Evolutionary conservation across 768 basidiomycete species (phyloP).

Genomic region (Rhodotorula sphaerocarpa): DNA sequence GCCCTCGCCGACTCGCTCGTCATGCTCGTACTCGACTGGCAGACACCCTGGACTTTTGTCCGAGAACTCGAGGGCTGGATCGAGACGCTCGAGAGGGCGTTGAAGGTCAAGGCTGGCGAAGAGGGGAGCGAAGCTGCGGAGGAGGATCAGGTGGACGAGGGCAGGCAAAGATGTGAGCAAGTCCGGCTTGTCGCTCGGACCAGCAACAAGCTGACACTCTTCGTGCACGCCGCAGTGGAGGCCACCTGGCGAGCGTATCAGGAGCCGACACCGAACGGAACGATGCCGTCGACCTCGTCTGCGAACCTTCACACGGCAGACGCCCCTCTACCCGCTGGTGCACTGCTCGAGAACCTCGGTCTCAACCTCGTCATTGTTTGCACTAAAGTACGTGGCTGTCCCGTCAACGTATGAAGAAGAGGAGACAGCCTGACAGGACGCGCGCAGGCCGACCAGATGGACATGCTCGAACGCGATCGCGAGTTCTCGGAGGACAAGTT

Average conservation of each 20-base stretch:
- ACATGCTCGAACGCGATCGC: conserved; percentile 35
- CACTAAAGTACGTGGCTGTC: conserved; percentile 54
- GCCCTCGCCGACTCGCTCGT: conserved; percentile 62
- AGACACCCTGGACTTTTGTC: conserved; percentile 81
- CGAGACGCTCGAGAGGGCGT: conserved; percentile 73
- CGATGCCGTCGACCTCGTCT: conserved; percentile 1
- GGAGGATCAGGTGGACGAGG: conserved; percentile 53
- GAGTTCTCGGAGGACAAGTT: conserved; percentile 71
- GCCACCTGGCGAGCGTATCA: conserved; percentile 20
- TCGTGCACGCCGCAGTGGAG: too few species aligned
- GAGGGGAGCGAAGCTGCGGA: conserved; percentile 9
- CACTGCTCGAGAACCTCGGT: conserved; percentile 77
- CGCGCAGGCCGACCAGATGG: conserved; percentile 38
- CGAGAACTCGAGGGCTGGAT: conserved; percentile 79
- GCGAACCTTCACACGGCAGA: conserved; percentile 7
- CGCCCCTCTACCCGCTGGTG: conserved; percentile 73
- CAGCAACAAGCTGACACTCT: too few species aligned
- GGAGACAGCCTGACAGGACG: too few species aligned
- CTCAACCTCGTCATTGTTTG: conserved; percentile 81
- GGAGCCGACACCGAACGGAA: conserved; percentile 22
- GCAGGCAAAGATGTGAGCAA: conserved; percentile 67
- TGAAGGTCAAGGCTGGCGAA: neutral
- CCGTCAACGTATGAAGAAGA: neutral
- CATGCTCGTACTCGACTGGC: conserved; percentile 89
- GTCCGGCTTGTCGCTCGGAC: neutral